phyloP scores from a whole-genome alignment of 495 filamentous ascomycete genomes.

The Sordaria brevicollis region DNA sequence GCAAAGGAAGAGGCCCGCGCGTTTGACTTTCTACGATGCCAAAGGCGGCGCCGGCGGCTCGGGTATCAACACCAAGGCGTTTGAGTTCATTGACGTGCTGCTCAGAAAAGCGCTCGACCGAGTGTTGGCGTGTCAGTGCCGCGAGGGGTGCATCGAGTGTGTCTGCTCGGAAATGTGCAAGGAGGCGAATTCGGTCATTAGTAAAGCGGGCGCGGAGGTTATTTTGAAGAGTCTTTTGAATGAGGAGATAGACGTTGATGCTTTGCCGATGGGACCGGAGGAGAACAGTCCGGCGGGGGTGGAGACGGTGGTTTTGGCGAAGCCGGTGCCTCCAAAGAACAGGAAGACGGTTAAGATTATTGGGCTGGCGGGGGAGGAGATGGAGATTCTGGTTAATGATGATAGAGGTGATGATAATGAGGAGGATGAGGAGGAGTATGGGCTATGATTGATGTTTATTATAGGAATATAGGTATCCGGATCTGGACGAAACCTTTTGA shows the following conservation, averaged over 20 bases:
- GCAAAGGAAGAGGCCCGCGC: conserved; percentile 70
- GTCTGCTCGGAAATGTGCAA: conserved; percentile 78
- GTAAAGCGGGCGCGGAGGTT: conserved; percentile 76
- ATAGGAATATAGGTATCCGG: too few species aligned
- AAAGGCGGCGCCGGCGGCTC: conserved; percentile 76
- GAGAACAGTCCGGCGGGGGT: conserved; percentile 56
- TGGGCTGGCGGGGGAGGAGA: conserved; percentile 11
- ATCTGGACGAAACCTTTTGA: too few species aligned
- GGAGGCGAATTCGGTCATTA: conserved; percentile 86
- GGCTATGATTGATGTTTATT: neutral
- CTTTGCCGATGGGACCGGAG: conserved; percentile 71
- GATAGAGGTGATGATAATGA: neutral
- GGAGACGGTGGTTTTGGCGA: conserved; percentile 73
- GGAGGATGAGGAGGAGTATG: neutral
- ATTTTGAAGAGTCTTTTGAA: conserved; percentile 67
- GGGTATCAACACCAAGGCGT: conserved; percentile 83
- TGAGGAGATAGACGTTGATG: conserved; percentile 64
- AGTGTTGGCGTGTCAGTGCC: conserved; percentile 58
- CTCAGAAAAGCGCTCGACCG: conserved; percentile 69
- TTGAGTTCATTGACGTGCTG: conserved; percentile 78
- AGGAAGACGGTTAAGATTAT: conserved; percentile 6
- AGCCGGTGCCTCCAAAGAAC: conserved; percentile 39
- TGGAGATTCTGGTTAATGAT: neutral
- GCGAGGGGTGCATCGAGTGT: conserved; percentile 76
- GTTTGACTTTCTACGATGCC: conserved; percentile 90